These are phyloP conservation scores for Colletotrichum tropicale DNA, from an alignment of 2,329 filamentous ascomycete species.

Conservation along the genomic window DNA sequence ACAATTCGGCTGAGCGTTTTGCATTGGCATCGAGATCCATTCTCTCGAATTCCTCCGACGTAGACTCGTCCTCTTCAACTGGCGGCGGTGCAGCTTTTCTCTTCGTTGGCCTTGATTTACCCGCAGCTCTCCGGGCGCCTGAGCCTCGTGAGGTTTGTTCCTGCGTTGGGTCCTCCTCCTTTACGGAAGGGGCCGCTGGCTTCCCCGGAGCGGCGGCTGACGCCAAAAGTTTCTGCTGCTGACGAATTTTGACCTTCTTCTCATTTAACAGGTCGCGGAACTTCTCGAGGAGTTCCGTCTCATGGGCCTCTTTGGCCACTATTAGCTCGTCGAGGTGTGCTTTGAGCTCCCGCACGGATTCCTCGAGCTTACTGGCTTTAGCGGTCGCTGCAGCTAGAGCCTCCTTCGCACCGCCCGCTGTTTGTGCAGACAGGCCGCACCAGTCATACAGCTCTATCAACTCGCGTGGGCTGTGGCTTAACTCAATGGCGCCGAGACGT, in stretches of 20 bases:
- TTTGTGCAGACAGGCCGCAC: constrained; percentile 64
- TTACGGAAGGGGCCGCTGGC: constrained; percentile 50
- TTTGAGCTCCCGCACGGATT: constrained; percentile 62
- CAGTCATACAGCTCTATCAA: constrained; percentile 72
- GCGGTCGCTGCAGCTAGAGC: constrained; percentile 46
- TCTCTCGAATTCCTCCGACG: constrained; percentile 48
- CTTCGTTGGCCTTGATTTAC: constrained; percentile 51
- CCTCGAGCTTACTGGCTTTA: constrained; percentile 53
- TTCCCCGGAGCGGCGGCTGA: constrained; percentile 42
- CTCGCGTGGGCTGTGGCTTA: constrained; percentile 60
- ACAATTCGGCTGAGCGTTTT: constrained; percentile 25
- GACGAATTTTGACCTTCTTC: constrained; percentile 80
- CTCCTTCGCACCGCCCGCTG: constrained; percentile 47
- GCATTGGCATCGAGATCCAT: constrained; percentile 53
- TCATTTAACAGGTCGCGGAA: constrained; percentile 75
- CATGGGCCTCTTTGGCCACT: constrained; percentile 68
- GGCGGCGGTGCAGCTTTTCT: constrained; percentile 48
- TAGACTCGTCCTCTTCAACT: constrained; percentile 41
- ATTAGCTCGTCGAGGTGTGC: constrained; percentile 70
- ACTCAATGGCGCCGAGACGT: constrained; percentile 69
- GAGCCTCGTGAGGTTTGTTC: constrained; percentile 27
- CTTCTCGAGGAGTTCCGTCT: constrained; percentile 70
- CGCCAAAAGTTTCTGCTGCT: constrained; percentile 69
- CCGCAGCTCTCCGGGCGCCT: constrained; percentile 27
- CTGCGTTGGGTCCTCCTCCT: constrained; percentile 28